These are phyloP conservation scores for Melanopsichium pennsylvanicum DNA, from an alignment of 1,284 basidiomycete genomes.

Conservation along the genomic window DNA sequence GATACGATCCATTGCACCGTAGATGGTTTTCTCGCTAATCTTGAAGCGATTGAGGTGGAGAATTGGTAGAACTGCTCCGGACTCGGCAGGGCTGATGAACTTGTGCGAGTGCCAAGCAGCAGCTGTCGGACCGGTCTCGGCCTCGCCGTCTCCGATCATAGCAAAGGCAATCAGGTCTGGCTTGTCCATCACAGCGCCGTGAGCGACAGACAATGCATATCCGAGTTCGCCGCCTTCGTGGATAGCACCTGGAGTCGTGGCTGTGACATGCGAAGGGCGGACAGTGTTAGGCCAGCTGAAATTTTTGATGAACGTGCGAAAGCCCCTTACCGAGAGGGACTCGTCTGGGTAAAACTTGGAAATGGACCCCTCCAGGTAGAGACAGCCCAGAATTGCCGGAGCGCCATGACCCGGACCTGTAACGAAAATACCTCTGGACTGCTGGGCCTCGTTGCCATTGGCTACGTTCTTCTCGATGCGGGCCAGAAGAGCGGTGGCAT, in stretches of 20 bases:
- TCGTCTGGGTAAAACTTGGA: conserved; percentile 77
- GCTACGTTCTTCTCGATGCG: conserved; percentile 6
- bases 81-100: conserved; percentile 89
- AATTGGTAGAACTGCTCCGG: conserved; percentile 85
- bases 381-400: conserved; percentile 78
- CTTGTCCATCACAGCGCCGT: conserved; percentile 79
- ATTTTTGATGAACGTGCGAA: conserved; percentile 74
- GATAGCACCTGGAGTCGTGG: conserved; percentile 82
- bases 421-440: conserved; percentile 71
- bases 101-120: conserved; percentile 82
- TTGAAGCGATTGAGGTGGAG: conserved; percentile 85
- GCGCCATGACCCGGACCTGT: conserved; percentile 68
- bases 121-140: conserved; percentile 72
- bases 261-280: conserved; percentile 71
- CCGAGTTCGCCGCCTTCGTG: conserved; percentile 77
- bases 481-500: conserved; percentile 77
- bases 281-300: conserved; percentile 77
- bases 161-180: conserved; percentile 81
- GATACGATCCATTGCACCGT: conserved; percentile 86
- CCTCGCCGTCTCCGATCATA: conserved; percentile 85
- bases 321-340: conserved; percentile 73
- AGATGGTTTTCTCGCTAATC: conserved; percentile 86
- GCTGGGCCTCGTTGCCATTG: conserved; percentile 68
- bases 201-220: conserved; percentile 78
- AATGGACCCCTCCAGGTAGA: conserved; percentile 83